Conservation (phyloP, 2,329 filamentous ascomycete species). For the Massarina eburnea region DNA sequence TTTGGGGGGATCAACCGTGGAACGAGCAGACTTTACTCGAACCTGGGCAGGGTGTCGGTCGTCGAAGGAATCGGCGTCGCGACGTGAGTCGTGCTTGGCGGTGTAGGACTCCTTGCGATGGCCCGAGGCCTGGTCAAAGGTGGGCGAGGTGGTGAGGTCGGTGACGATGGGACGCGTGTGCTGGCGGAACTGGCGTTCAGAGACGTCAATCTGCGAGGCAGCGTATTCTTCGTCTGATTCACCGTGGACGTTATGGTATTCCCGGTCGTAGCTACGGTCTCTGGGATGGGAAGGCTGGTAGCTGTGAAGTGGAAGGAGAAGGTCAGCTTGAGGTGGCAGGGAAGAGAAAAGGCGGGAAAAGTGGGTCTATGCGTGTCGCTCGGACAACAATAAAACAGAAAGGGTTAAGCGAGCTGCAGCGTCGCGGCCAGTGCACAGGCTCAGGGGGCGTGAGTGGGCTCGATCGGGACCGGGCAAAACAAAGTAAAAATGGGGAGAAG, state of each 20-base stretch:
- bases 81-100: conserved; percentile 42
- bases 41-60: conserved; percentile 50
- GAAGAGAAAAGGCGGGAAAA: conserved; percentile 41
- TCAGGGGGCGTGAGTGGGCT: conserved; percentile 35
- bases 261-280: conserved; percentile 50
- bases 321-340: conserved; percentile 39
- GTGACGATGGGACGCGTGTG: conserved; percentile 57
- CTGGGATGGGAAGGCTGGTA: conserved; percentile 61
- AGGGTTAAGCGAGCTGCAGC: conserved; percentile 35
- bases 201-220: conserved; percentile 59
- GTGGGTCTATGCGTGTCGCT: conserved; percentile 42
- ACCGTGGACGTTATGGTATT: conserved; percentile 51
- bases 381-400: conserved; percentile 43
- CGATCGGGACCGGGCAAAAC: not conserved
- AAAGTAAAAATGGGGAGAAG: conserved; percentile 18
- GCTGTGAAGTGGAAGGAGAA: conserved; percentile 46
- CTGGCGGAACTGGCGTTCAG: conserved; percentile 67
- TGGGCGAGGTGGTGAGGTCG: conserved; percentile 37
- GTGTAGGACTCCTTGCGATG: conserved; percentile 42
- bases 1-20: conserved; percentile 55
- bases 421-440: conserved; percentile 30
- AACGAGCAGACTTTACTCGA: conserved; percentile 52
- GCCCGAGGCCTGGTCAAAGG: conserved; percentile 44
- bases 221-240: conserved; percentile 56
- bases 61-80: conserved; percentile 38